phyloP scores from a whole-genome alignment of 768 basidiomycete genomes.

The Mycena amicta region DNA sequence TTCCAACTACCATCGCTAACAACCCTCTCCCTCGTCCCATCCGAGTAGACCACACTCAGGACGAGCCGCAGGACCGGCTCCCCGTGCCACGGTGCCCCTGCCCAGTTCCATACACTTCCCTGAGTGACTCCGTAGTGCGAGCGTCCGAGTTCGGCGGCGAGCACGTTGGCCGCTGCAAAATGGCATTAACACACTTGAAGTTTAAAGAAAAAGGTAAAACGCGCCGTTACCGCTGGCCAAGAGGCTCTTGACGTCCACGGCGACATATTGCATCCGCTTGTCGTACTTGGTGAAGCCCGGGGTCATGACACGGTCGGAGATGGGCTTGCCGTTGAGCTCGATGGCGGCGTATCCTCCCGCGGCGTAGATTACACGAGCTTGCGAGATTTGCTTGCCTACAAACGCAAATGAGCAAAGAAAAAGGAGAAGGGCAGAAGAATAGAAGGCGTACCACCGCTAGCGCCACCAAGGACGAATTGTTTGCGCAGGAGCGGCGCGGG shows the following conservation, averaged over 20 bases:
- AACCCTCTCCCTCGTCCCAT: conserved; percentile 26
- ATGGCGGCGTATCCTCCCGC: conserved; percentile 34
- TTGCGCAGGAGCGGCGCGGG: conserved; percentile 32
- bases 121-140: conserved; percentile 34
- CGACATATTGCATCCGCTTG: conserved; percentile 29
- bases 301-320: conserved; percentile 30
- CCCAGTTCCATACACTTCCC: conserved; percentile 35
- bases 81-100: conserved; percentile 32
- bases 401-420: neutral
- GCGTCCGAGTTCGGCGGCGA: conserved; percentile 30
- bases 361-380: conserved; percentile 31
- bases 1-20: conserved; percentile 27
- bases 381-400: conserved; percentile 19
- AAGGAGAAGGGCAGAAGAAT: neutral
- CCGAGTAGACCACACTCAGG: conserved; percentile 29
- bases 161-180: conserved; percentile 22
- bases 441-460: conserved; percentile 1
- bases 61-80: conserved; percentile 29
- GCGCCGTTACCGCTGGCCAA: conserved; percentile 5
- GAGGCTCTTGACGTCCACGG: conserved; percentile 24
- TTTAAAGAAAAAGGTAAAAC: neutral
- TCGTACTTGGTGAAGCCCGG: conserved; percentile 37
- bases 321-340: conserved; percentile 29
- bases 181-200: neutral
- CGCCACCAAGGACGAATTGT: conserved; percentile 19